A percentile compares a stretch with the other conserved stretches of the same genome.
Conservation (phyloP, 441 rosid species). For the Jatropha podagrica region DNA sequence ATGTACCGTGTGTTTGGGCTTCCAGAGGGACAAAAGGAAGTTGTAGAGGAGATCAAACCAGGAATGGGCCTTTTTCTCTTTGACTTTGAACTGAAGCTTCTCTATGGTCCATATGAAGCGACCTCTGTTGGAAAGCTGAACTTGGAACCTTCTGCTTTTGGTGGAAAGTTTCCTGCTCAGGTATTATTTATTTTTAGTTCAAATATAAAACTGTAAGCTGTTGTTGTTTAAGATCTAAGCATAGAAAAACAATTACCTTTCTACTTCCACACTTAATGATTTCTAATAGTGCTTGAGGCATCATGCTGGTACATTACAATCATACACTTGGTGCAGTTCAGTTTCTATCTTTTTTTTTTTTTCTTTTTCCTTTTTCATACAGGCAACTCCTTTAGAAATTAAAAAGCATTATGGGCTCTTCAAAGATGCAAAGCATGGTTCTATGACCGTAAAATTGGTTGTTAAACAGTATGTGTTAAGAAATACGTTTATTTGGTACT, state of each 20-base stretch:
- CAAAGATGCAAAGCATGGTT: neutral
- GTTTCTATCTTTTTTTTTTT: neutral
- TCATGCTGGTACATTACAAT: too few relatives aligned
- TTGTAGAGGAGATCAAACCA: conserved; percentile 25
- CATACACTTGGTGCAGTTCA: neutral
- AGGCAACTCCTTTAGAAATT: neutral
- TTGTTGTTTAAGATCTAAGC: neutral
- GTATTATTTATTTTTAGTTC: conserved; percentile 17
- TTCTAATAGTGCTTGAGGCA: too few relatives aligned
- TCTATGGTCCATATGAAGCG: conserved; percentile 35
- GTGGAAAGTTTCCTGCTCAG: conserved; percentile 36
- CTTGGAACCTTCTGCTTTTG: conserved; percentile 35
- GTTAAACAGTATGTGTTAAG: neutral
- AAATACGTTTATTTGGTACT: neutral
- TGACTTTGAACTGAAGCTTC: conserved; percentile 31
- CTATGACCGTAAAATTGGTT: neutral
- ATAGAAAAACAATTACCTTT: neutral
- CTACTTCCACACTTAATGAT: neutral
- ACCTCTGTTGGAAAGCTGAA: conserved; percentile 28
- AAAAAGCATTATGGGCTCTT: neutral
- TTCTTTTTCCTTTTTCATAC: neutral
- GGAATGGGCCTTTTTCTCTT: conserved; percentile 36
- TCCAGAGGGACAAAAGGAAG: conserved; percentile 23
- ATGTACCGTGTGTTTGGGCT: conserved; percentile 33
- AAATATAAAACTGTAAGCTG: neutral